Conservation (phyloP, 768 basidiomycete genomes). For the Chalciporus sphaerocephalus region DNA sequence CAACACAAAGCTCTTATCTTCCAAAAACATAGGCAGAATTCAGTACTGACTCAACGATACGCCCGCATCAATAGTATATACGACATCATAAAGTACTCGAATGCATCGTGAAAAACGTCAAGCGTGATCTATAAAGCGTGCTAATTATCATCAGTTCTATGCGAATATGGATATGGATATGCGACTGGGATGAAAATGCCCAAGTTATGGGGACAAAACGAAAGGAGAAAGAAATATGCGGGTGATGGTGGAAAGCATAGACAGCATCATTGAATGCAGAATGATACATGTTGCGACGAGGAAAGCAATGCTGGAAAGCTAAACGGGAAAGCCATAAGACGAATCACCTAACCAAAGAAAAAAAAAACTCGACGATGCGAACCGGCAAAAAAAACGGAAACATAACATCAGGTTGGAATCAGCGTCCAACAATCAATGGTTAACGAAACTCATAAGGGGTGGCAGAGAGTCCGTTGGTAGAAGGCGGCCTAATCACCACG, state of each 20-base stretch:
- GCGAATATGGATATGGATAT: not conserved
- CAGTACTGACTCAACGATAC: not conserved
- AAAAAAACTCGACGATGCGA: too few species aligned
- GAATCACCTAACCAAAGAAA: not conserved
- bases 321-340: conserved; percentile 3
- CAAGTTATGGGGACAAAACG: not conserved
- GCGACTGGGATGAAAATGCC: too few species aligned
- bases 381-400: too few species aligned
- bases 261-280: conserved; percentile 10
- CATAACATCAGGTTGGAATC: not conserved
- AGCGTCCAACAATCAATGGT: too few species aligned
- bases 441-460: conserved; percentile 43
- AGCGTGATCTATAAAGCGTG: not conserved
- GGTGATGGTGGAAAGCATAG: conserved; percentile 7
- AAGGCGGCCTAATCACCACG: conserved; percentile 60
- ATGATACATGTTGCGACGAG: not conserved
- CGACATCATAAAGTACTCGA: conserved; percentile 6
- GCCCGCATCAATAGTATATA: not conserved
- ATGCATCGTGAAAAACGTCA: conserved; percentile 4
- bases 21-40: too few species aligned
- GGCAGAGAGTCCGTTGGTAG: conserved; percentile 41
- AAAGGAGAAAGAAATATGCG: not conserved
- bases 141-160: too few species aligned
- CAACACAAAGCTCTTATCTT: too few species aligned
- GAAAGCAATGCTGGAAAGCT: conserved; percentile 2